A percentile compares a stretch with the other conserved stretches of the same genome.
Evolutionary conservation across 441 rosid species (phyloP).

Genomic region (Adansonia gregorii): DNA sequence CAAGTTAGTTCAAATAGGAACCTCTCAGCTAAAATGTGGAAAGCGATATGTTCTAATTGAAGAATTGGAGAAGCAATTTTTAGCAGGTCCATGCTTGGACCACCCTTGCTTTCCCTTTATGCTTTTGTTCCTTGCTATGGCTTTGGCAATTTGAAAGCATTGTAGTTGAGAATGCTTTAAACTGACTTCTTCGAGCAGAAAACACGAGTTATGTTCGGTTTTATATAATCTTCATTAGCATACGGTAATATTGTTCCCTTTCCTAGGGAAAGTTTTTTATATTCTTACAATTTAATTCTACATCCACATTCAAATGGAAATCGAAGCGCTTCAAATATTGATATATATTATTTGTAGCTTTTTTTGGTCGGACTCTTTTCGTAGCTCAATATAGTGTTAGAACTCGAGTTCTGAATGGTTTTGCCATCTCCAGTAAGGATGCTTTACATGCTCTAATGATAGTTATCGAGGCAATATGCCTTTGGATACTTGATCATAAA

Average conservation of each 20-base stretch:
- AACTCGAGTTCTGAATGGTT: not conserved
- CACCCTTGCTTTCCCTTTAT: not conserved
- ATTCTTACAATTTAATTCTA: not conserved
- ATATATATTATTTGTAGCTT: constrained; percentile 2
- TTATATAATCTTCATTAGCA: not conserved
- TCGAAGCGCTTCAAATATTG: not conserved
- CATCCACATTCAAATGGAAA: not conserved
- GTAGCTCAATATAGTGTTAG: not conserved
- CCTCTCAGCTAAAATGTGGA: not conserved
- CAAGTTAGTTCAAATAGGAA: not conserved
- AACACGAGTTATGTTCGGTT: not conserved
- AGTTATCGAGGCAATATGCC: not conserved
- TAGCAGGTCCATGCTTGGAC: not conserved
- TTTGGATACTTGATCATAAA: not conserved
- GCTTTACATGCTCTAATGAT: not conserved
- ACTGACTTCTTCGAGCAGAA: not conserved
- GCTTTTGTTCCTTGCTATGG: not conserved
- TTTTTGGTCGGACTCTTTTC: not conserved
- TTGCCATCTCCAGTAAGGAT: not conserved
- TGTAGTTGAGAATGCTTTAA: not conserved
- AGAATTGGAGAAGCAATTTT: not conserved
- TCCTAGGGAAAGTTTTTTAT: not conserved
- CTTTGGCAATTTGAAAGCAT: not conserved
- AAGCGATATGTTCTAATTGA: not conserved
- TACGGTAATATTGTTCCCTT: not conserved